phyloP scores from a whole-genome alignment of 257 asterid species.

The Sherardia arvensis region DNA sequence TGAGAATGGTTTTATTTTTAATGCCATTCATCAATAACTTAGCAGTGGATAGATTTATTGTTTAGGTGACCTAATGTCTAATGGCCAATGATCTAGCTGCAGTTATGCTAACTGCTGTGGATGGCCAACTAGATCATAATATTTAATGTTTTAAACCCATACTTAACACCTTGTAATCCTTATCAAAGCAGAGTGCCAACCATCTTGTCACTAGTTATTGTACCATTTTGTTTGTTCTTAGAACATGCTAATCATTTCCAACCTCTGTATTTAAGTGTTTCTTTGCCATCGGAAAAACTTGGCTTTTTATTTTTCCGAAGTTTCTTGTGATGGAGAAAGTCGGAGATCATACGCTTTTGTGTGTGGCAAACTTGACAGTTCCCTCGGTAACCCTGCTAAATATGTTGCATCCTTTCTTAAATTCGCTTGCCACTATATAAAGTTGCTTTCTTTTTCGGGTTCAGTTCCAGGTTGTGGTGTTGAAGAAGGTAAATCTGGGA shows the following conservation, averaged over 20 bases:
- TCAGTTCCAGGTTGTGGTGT: slow-evolving; percentile 28
- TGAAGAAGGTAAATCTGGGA: slow-evolving; percentile 24
- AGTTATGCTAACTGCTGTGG: background rate
- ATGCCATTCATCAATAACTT: background rate
- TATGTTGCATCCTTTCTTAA: background rate
- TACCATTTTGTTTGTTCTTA: slow-evolving; percentile 3
- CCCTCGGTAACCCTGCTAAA: slow-evolving; percentile 13
- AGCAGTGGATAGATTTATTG: background rate
- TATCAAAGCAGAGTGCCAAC: background rate
- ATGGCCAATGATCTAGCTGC: background rate
- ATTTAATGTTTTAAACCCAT: background rate
- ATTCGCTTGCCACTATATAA: background rate
- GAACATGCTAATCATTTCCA: background rate
- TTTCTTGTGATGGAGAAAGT: slow-evolving; percentile 8
- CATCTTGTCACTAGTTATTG: background rate
- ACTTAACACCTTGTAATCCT: background rate
- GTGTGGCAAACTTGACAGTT: slow-evolving; percentile 21
- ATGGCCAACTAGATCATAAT: background rate
- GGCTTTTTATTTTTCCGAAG: background rate
- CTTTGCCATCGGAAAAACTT: background rate
- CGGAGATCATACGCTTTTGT: slow-evolving; percentile 9
- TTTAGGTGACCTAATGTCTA: background rate
- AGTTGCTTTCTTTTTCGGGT: background rate
- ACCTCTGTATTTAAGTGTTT: background rate
- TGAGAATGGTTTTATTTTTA: background rate